Evolutionary conservation across 768 basidiomycete species (phyloP).

Genomic region (Pisolithus orientalis): DNA sequence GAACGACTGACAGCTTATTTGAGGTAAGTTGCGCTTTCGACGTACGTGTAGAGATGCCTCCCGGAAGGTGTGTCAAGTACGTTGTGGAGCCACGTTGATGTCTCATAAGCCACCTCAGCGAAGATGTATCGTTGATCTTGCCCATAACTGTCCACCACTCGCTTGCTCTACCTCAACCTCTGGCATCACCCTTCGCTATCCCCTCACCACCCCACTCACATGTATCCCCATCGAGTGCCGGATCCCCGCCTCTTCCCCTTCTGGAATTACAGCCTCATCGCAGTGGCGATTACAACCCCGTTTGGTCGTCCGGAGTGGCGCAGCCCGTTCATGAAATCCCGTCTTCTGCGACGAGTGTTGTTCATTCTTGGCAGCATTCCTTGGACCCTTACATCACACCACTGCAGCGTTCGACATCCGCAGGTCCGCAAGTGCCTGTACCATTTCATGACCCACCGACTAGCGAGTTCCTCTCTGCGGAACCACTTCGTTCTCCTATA

Average conservation of each 20-base stretch:
- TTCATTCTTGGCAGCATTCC: conserved; percentile 13
- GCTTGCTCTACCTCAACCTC: conserved; percentile 40
- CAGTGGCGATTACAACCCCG: conserved; percentile 1
- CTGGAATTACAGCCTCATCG: conserved; percentile 6
- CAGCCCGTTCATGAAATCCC: conserved; percentile 4
- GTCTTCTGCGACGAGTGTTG: conserved; percentile 2
- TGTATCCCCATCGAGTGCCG: conserved; percentile 9
- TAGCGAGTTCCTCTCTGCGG: conserved; percentile 12
- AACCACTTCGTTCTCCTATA: conserved; percentile 25
- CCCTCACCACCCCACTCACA: conserved; percentile 13
- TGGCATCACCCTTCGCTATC: conserved; percentile 22
- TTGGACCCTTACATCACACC: conserved; percentile 30
- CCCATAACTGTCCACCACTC: conserved; percentile 65
- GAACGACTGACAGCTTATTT: conserved; percentile 50
- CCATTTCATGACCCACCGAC: conserved; percentile 31
- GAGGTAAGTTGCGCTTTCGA: conserved; percentile 60
- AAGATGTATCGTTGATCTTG: conserved; percentile 60
- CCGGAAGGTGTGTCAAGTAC: conserved; percentile 50
- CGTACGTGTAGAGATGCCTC: conserved; percentile 57
- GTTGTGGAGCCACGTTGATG: not conserved
- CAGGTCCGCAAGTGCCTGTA: conserved; percentile 31
- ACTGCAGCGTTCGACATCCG: conserved; percentile 47
- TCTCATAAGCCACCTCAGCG: conserved; percentile 37
- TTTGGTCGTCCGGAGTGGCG: conserved; percentile 3
- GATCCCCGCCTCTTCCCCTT: conserved; percentile 21